These are phyloP conservation scores for Ceratocystis destructans DNA, from an alignment of 2,329 filamentous ascomycete genomes.

Conservation along the genomic window DNA sequence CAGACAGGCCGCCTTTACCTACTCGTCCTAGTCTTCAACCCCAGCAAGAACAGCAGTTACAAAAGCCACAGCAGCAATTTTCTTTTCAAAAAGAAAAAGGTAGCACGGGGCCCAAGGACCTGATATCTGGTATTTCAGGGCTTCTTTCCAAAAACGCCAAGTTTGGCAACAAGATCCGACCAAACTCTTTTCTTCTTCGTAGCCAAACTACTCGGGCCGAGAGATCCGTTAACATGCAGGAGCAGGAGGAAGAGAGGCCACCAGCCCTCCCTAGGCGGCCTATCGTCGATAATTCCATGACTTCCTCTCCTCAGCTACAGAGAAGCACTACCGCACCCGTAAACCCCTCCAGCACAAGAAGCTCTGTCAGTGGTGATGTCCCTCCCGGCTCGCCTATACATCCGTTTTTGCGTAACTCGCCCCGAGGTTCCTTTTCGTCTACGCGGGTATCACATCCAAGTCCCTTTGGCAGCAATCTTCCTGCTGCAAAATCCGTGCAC, in stretches of 20 bases:
- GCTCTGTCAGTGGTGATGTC: neutral
- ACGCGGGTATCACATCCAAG: neutral
- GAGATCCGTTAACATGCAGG: neutral
- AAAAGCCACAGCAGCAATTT: neutral
- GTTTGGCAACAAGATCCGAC: neutral
- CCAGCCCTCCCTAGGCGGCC: conserved; percentile 14
- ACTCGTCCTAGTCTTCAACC: neutral
- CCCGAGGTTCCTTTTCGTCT: neutral
- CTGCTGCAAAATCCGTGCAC: conserved; percentile 2
- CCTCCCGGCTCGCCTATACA: conserved; percentile 7
- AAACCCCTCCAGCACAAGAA: neutral
- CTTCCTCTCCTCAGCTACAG: conserved; percentile 7
- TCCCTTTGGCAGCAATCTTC: conserved; percentile 7
- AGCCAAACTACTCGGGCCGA: conserved; percentile 12
- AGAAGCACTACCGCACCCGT: conserved; percentile 16
- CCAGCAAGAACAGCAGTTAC: neutral
- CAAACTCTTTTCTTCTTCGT: conserved; percentile 1
- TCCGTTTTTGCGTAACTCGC: conserved; percentile 14
- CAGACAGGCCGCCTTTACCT: neutral
- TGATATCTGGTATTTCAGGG: neutral
- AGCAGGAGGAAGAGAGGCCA: conserved; percentile 7
- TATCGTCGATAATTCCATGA: neutral
- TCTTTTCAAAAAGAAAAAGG: neutral
- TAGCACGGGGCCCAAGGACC: neutral
- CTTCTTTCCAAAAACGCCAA: neutral